Conservation (phyloP, 768 basidiomycete genomes). For the Tricholoma flavovirens region DNA sequence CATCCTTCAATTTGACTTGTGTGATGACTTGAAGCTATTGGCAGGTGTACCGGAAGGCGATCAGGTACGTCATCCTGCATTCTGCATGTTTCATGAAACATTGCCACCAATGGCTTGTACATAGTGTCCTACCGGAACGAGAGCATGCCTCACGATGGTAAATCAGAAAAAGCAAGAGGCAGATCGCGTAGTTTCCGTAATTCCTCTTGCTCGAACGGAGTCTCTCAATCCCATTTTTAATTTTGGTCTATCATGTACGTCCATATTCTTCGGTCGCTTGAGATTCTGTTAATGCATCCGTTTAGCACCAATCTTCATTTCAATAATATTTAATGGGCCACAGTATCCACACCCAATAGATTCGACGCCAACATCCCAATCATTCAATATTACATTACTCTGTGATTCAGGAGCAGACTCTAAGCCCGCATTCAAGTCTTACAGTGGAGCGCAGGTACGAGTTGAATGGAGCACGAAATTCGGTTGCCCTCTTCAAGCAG, state of each 20-base stretch:
- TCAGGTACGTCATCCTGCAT: slow-evolving; percentile 48
- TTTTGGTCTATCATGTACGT: slow-evolving; percentile 35
- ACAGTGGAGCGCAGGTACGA: slow-evolving; percentile 47
- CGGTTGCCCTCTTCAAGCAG: slow-evolving; percentile 45
- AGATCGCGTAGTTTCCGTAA: slow-evolving; percentile 67
- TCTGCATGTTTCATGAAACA: slow-evolving; percentile 6
- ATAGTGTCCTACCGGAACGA: slow-evolving; percentile 64
- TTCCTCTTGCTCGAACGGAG: slow-evolving; percentile 56
- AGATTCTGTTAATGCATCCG: slow-evolving; percentile 8
- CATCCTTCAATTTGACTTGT: slow-evolving; percentile 61
- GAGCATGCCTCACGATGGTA: slow-evolving; percentile 66
- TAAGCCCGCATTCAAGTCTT: slow-evolving; percentile 51
- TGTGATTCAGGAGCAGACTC: slow-evolving; percentile 42
- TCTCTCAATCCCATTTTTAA: slow-evolving; percentile 26
- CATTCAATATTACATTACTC: slow-evolving; percentile 53
- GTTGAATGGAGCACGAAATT: slow-evolving; percentile 60
- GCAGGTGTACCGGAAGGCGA: slow-evolving; percentile 48
- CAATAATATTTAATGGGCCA: slow-evolving; percentile 51
- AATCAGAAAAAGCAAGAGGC: slow-evolving; percentile 50
- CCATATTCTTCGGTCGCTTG: slow-evolving; percentile 1
- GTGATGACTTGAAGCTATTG: slow-evolving; percentile 46
- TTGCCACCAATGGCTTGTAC: neutral
- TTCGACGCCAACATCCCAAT: slow-evolving; percentile 44
- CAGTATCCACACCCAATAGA: slow-evolving; percentile 51
- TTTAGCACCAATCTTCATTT: slow-evolving; percentile 49